Evolutionary conservation across 2,329 filamentous ascomycete species (phyloP).

Genomic region (Apiospora kogelbergensis): DNA sequence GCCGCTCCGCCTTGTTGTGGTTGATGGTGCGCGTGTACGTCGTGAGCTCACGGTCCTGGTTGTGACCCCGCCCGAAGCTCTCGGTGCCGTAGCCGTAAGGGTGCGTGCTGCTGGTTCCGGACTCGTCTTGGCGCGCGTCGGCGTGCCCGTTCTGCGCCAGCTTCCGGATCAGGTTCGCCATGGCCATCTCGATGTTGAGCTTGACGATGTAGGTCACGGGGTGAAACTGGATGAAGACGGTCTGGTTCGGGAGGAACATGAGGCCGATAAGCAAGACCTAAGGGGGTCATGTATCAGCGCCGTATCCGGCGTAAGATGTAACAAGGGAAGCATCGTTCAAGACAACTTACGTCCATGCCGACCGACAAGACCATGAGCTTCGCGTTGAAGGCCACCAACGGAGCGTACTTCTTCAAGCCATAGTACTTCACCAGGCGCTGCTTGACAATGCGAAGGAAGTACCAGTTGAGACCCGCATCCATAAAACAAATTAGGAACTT

Average conservation of each 20-base stretch:
- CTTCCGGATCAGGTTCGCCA: constrained; percentile 47
- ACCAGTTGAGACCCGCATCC: constrained; percentile 44
- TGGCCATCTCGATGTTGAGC: constrained; percentile 51
- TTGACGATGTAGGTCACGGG: constrained; percentile 33
- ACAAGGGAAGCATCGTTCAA: no score
- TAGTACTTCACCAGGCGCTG: constrained; percentile 40
- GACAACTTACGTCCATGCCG: constrained; percentile 40
- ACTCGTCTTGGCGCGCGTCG: neutral
- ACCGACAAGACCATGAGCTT: constrained; percentile 44
- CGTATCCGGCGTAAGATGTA: no score
- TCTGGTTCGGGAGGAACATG: constrained; percentile 46
- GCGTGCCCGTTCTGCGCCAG: constrained; percentile 8
- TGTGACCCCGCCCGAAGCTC: neutral
- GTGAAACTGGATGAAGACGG: constrained; percentile 45
- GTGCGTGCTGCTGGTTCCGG: neutral
- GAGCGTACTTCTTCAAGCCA: constrained; percentile 47
- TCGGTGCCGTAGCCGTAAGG: neutral
- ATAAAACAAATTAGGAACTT: constrained; percentile 48
- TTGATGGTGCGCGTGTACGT: neutral
- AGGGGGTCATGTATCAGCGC: neutral
- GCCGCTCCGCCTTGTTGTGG: neutral
- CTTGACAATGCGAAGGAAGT: constrained; percentile 45
- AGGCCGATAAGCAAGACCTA: constrained; percentile 39
- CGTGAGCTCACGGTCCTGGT: neutral
- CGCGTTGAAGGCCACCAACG: constrained; percentile 45